phyloP scores from a whole-genome alignment of 1,139 yeast genomes.

The Candida anutae region DNA sequence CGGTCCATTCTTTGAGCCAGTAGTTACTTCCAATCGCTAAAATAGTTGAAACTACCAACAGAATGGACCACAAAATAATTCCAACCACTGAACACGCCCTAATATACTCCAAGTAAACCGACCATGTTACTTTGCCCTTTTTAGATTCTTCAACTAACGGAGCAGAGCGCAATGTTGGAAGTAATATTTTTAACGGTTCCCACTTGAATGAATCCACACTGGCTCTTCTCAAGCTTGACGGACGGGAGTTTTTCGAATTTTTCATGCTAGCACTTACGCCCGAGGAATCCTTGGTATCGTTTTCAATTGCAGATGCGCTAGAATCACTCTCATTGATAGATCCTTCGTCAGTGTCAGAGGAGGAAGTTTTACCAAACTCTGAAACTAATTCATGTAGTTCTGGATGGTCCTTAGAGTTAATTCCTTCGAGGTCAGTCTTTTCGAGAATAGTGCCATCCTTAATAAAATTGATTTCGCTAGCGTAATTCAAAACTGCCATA shows the following conservation, averaged over 20 bases:
- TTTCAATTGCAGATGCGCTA: too few species aligned
- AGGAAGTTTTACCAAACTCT: conserved; percentile 14
- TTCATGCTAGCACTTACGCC: not conserved
- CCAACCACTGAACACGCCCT: conserved; percentile 19
- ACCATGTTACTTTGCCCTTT: conserved; percentile 20
- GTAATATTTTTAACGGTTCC: conserved; percentile 20
- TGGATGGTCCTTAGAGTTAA: conserved; percentile 13
- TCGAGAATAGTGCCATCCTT: conserved; percentile 22
- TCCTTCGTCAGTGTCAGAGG: conserved; percentile 1
- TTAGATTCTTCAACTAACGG: conserved; percentile 18
- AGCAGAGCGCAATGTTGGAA: conserved; percentile 19
- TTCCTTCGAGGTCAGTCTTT: conserved; percentile 9
- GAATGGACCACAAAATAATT: conserved; percentile 8
- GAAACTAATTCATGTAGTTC: conserved; percentile 16
- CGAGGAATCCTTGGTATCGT: not conserved
- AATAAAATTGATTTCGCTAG: conserved; percentile 22
- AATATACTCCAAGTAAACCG: conserved; percentile 16
- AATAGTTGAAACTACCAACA: conserved; percentile 8
- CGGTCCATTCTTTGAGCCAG: conserved; percentile 60
- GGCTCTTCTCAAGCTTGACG: conserved; percentile 12
- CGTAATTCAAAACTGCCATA: conserved; percentile 24
- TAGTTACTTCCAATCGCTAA: conserved; percentile 33
- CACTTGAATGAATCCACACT: conserved; percentile 25
- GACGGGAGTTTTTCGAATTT: not conserved
- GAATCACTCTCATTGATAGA: not conserved